Conservation (phyloP, 1,284 basidiomycete genomes). For the Pyrrhoderma noxium region DNA sequence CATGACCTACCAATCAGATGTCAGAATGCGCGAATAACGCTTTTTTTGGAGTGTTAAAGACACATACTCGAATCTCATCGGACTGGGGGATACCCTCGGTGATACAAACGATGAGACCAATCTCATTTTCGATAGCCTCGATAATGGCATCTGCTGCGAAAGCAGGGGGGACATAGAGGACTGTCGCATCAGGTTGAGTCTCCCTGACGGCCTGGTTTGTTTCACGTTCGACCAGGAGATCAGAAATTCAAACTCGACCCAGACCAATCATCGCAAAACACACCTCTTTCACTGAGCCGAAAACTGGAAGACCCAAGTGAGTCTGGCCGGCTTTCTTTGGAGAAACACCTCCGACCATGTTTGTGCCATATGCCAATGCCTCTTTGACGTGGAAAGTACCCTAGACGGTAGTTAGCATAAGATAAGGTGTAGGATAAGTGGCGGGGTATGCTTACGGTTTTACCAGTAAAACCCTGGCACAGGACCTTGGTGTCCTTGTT, state of each 20-base stretch:
- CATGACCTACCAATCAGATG: conserved; percentile 54
- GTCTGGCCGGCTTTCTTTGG: conserved; percentile 96
- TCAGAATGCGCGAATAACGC: conserved; percentile 5
- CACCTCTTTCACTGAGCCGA: conserved; percentile 88
- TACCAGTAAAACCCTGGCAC: conserved; percentile 93
- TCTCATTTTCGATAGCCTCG: conserved; percentile 96
- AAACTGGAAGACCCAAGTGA: conserved; percentile 94
- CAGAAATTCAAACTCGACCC: background rate
- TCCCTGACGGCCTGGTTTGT: conserved; percentile 75
- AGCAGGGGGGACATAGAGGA: conserved; percentile 94
- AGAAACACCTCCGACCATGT: conserved; percentile 96
- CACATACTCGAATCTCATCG: conserved; percentile 84
- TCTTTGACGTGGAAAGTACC: conserved; percentile 97
- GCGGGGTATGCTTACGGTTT: conserved; percentile 65
- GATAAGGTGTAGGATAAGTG: background rate
- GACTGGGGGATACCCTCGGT: conserved; percentile 96
- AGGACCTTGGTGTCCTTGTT: conserved; percentile 94
- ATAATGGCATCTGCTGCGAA: conserved; percentile 92
- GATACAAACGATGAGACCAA: conserved; percentile 93
- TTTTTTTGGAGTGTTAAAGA: conserved; percentile 10
- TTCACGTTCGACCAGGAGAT: conserved; percentile 7
- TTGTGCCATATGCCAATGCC: conserved; percentile 91
- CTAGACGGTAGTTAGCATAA: conserved; percentile 33
- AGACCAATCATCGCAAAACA: conserved; percentile 12
- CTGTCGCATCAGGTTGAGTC: conserved; percentile 82